Evolutionary conservation across 2,329 filamentous ascomycete genomes (phyloP).

Genomic region (Kalmusia sp.): DNA sequence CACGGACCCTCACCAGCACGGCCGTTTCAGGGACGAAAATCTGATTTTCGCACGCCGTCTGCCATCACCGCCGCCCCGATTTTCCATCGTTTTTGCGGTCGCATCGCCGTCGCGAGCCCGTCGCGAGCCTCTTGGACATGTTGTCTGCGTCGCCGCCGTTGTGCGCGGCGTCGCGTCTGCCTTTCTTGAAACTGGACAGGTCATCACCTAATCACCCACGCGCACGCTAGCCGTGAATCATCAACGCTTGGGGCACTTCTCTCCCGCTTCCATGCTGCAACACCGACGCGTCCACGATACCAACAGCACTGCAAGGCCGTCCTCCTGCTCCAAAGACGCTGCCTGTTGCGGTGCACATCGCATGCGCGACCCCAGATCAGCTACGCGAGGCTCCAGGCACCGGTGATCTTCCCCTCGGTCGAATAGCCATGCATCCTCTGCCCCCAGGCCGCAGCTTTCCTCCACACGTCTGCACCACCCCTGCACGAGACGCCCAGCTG

Average conservation of each 20-base stretch:
- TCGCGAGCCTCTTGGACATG: background rate
- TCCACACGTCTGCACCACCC: too few relatives aligned
- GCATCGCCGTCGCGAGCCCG: background rate
- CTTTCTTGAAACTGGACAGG: background rate
- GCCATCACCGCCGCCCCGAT: background rate
- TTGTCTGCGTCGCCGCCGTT: too few relatives aligned
- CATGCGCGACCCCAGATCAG: background rate
- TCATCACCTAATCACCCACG: background rate
- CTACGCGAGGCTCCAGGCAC: slow-evolving; percentile 5
- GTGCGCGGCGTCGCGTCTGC: background rate
- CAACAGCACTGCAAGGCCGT: background rate
- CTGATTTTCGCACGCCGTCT: background rate
- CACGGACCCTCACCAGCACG: slow-evolving; percentile 6
- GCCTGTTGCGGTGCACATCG: background rate
- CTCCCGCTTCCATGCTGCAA: background rate
- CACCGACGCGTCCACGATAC: background rate
- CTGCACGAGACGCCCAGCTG: background rate
- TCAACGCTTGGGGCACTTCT: slow-evolving; percentile 2
- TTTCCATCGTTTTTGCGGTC: background rate
- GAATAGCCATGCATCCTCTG: too few relatives aligned
- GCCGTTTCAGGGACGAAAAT: slow-evolving; percentile 9
- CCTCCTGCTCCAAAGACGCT: background rate
- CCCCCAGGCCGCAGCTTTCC: background rate
- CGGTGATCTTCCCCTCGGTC: background rate
- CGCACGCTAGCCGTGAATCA: slow-evolving; percentile 4